These are phyloP conservation scores for Aureobasidium sp. DNA, from an alignment of 2,329 filamentous ascomycete species.

Conservation along the genomic window DNA sequence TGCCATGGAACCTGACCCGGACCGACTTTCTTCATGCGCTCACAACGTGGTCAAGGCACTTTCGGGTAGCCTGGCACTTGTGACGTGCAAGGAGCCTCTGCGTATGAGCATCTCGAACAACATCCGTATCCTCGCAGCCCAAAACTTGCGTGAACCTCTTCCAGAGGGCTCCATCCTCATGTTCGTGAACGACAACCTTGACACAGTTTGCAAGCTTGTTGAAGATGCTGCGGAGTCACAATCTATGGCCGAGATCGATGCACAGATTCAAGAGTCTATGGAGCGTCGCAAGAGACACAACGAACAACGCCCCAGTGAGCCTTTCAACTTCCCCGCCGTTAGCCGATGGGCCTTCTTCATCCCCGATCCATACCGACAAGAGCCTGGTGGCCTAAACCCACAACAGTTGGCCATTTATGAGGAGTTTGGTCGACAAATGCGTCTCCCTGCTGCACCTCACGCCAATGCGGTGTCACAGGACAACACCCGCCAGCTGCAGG, in stretches of 20 bases:
- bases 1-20: slow-evolving; percentile 83
- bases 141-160: slow-evolving; percentile 60
- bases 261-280: slow-evolving; percentile 77
- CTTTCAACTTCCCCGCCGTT: slow-evolving; percentile 72
- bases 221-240: slow-evolving; percentile 94
- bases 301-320: slow-evolving; percentile 67
- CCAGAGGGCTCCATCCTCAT: slow-evolving; percentile 94
- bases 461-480: slow-evolving; percentile 52
- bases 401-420: slow-evolving; percentile 96
- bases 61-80: slow-evolving; percentile 84
- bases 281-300: slow-evolving; percentile 71
- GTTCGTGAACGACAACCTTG: slow-evolving; percentile 97
- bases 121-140: slow-evolving; percentile 70
- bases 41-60: slow-evolving; percentile 93
- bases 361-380: slow-evolving; percentile 85
- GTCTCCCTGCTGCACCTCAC: slow-evolving; percentile 45
- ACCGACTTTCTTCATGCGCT: slow-evolving; percentile 75
- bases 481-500: slow-evolving; percentile 53
- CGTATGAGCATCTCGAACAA: slow-evolving; percentile 97
- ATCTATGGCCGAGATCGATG: slow-evolving; percentile 88
- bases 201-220: slow-evolving; percentile 85
- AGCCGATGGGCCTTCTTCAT: slow-evolving; percentile 92
- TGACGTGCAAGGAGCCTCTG: slow-evolving; percentile 97
- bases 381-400: slow-evolving; percentile 72
- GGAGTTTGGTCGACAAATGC: slow-evolving; percentile 83